A percentile compares a stretch with the other conserved stretches of the same genome.
These are phyloP conservation scores for Chimonanthus praecox DNA, from an alignment of 164 flowering plant genomes.

Conservation along the genomic window DNA sequence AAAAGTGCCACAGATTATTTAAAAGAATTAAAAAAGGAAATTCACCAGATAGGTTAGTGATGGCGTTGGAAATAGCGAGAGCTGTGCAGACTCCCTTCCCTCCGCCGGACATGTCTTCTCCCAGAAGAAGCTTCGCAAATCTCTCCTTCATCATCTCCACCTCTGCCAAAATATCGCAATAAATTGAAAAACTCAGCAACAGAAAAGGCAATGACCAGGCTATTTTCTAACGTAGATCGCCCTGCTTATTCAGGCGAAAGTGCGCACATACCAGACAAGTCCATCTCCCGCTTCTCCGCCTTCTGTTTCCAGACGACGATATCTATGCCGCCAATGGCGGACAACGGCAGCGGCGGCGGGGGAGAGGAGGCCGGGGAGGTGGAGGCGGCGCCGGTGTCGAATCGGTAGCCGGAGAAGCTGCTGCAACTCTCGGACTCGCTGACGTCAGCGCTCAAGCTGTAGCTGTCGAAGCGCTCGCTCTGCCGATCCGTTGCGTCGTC, in stretches of 20 bases:
- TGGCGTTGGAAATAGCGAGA: constrained; percentile 80
- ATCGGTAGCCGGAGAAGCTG: constrained; percentile 27
- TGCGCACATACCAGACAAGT: constrained; percentile 30
- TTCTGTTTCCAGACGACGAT: constrained; percentile 27
- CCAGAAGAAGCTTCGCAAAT: constrained; percentile 74
- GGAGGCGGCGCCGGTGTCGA: constrained; percentile 25
- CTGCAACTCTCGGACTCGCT: constrained; percentile 65
- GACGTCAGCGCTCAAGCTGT: constrained; percentile 60
- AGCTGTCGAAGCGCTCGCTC: constrained; percentile 37
- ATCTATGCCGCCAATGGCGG: constrained; percentile 40
- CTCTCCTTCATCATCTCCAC: constrained; percentile 75
- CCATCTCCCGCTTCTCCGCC: constrained; percentile 23
- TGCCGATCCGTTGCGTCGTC: constrained; percentile 32
- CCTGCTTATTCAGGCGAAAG: not conserved
- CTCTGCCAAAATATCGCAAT: constrained; percentile 30
- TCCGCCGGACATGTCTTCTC: constrained; percentile 91
- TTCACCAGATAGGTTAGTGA: constrained; percentile 69
- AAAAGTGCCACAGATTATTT: not conserved
- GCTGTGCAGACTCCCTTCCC: constrained; percentile 83
- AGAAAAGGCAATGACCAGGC: not conserved
- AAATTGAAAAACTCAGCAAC: not conserved
- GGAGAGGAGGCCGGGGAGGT: constrained; percentile 34
- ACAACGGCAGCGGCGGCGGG: constrained; percentile 19
- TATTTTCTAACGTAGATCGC: not conserved
- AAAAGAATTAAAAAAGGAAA: not conserved